Evolutionary conservation across 192 early-diverging fungal genomes (phyloP).

Genomic region (Mortierella hygrophila): DNA sequence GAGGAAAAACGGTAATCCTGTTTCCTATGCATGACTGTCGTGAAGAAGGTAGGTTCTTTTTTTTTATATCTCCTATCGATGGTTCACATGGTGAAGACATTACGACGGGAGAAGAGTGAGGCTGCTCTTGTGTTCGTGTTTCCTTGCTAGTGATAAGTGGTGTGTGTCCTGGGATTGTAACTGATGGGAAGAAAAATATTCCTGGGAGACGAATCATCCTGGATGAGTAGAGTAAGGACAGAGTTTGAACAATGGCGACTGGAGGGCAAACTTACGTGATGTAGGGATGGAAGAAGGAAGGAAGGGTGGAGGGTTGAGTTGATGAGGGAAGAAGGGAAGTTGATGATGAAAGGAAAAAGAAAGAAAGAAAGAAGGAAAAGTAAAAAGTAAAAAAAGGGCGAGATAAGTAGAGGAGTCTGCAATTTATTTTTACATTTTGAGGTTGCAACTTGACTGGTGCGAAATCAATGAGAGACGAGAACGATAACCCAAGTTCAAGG

Average conservation of each 20-base stretch:
- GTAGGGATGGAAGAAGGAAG: not conserved
- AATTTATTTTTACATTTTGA: not conserved
- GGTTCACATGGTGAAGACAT: not conserved
- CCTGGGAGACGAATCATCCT: no score
- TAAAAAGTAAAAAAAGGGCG: slow-evolving; percentile 1
- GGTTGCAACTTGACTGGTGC: not conserved
- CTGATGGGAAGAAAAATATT: not conserved
- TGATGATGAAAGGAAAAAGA: not conserved
- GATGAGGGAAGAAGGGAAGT: not conserved
- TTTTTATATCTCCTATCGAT: not conserved
- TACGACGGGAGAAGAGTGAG: not conserved
- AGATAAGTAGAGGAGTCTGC: not conserved
- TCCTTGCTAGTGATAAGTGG: not conserved
- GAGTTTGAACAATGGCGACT: not conserved
- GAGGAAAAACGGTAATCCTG: not conserved
- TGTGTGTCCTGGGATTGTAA: not conserved
- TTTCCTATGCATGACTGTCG: not conserved
- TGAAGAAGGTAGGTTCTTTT: no score
- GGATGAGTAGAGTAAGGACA: not conserved
- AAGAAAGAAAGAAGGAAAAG: not conserved
- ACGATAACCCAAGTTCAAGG: not conserved
- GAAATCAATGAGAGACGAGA: not conserved
- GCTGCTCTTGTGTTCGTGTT: not conserved
- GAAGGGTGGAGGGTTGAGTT: not conserved
- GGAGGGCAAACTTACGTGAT: not conserved